These are phyloP conservation scores for Dovyalis caffra DNA, from an alignment of 345 rosid species.

Conservation along the genomic window DNA sequence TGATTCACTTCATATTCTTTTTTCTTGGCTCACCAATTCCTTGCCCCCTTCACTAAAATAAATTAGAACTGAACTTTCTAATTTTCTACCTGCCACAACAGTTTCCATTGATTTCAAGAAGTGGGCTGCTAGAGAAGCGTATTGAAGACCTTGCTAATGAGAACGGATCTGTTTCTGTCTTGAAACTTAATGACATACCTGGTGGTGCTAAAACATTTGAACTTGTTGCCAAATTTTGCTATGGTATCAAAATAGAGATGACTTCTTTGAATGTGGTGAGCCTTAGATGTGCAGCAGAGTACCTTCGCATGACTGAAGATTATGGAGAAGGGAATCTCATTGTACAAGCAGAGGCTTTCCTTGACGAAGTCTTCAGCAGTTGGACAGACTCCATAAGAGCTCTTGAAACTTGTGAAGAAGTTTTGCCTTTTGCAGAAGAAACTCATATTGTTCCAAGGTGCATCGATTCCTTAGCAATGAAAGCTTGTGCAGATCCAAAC, in stretches of 20 bases:
- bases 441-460: slow-evolving; percentile 71
- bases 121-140: slow-evolving; percentile 58
- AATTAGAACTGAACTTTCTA: neutral
- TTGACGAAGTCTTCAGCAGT: slow-evolving; percentile 49
- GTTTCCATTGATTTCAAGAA: slow-evolving; percentile 93
- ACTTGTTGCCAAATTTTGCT: no score
- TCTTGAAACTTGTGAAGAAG: slow-evolving; percentile 70
- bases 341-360: slow-evolving; percentile 56
- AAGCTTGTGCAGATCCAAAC: slow-evolving; percentile 60
- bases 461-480: slow-evolving; percentile 71
- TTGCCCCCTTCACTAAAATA: no score
- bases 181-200: slow-evolving; percentile 73
- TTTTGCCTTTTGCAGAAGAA: slow-evolving; percentile 64
- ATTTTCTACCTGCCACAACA: slow-evolving; percentile 24
- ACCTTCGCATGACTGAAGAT: slow-evolving; percentile 76
- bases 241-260: slow-evolving; percentile 67
- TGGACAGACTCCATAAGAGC: slow-evolving; percentile 75
- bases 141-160: slow-evolving; percentile 46
- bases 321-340: slow-evolving; percentile 75
- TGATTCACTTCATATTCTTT: neutral
- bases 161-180: slow-evolving; percentile 36
- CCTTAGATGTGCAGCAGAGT: slow-evolving; percentile 86
- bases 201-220: slow-evolving; percentile 74
- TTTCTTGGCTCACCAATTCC: no score
- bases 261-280: slow-evolving; percentile 55